Base-by-base conservation (phyloP, 1,284 basidiomycete genomes). In the Bjerkandera adusta region DNA sequence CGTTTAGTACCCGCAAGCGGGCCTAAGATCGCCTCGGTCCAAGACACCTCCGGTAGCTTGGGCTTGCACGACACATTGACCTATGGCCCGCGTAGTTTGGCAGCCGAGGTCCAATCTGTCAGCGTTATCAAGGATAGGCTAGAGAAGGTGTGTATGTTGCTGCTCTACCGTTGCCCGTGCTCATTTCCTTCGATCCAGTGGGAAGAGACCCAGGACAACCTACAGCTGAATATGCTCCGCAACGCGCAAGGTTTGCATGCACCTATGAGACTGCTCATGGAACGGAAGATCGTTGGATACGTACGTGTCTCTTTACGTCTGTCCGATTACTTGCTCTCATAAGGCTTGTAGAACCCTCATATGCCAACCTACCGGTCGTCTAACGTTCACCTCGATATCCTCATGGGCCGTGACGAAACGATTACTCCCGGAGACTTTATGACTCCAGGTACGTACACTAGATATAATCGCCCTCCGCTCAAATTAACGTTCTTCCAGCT, bases 201-300 rank as follows among this genome's bases (percentile, higher is more conserved):
- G 96, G 85, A 93, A 48, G 84, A 84, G 55, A 95, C 95, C 4
- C 92, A 96, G 64, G 87, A 92, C 64, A 88, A 89, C 64, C 65
- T 95, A 48, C 89, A 89, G 65, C 73, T 97, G 51, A 92, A 83
- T 36, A 72, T 97, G 68, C 81, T 93, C 64, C 81, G 95, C 45
- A 86, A 94, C 67, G 68, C 86, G 30, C 89, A 87, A 61, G 96
- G 96, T 30, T 65, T 98, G 55, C 90, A 91, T 57, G 85, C 89
- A 29, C 96, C 96, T 4, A 79, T 97, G 64, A 79, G 94, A 36
- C 73, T 84, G 48, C 73, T 96, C 58, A 98, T 99, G 96, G 96
- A 99, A 67, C 79, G 94, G 59, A 90, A 89, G 73, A 79, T 94
- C 38, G 91, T 92, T 12, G 68, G 79, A 42, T 68, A 81, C 51